Evolutionary conservation across 805 yeast genomes (phyloP).

Genomic region (Wickerhamomyces ciferrii): DNA sequence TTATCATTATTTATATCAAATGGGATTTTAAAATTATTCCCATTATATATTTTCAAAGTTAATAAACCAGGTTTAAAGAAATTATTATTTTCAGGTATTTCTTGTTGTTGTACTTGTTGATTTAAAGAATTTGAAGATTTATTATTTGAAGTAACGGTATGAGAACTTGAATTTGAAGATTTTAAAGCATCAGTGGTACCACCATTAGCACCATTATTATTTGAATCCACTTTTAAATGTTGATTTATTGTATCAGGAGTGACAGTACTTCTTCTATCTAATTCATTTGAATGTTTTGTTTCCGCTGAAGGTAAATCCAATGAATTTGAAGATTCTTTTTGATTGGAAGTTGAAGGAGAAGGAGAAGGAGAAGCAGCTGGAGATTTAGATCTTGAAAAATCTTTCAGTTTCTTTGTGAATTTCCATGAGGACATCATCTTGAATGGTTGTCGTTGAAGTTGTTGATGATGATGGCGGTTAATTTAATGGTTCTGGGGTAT

Average conservation of each 20-base stretch:
- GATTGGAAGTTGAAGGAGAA: slow-evolving; percentile 1
- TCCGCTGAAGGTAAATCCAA: not conserved
- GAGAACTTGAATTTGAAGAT: not conserved
- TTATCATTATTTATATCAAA: slow-evolving; percentile 61
- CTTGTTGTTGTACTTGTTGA: not conserved
- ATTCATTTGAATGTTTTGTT: slow-evolving; percentile 3
- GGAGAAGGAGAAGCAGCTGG: slow-evolving; percentile 4
- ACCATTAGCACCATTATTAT: not conserved
- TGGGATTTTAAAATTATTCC: slow-evolving; percentile 65
- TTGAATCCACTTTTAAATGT: not conserved
- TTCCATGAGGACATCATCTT: slow-evolving; percentile 31
- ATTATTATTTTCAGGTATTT: slow-evolving; percentile 6
- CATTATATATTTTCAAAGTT: slow-evolving; percentile 71
- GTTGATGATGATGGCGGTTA: not conserved
- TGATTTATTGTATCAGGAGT: slow-evolving; percentile 1
- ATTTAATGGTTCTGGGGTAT: not conserved
- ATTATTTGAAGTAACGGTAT: not conserved
- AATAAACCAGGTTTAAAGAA: slow-evolving; percentile 60
- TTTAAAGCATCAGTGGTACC: not conserved
- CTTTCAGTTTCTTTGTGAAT: slow-evolving; percentile 34
- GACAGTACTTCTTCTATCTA: slow-evolving; percentile 9
- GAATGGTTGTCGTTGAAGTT: not conserved
- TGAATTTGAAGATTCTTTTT: slow-evolving; percentile 3
- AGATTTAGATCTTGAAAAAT: slow-evolving; percentile 19
- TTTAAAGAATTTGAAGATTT: not conserved